Conservation (phyloP, 2,329 filamentous ascomycete species). For the Hypocrella siamensis region DNA sequence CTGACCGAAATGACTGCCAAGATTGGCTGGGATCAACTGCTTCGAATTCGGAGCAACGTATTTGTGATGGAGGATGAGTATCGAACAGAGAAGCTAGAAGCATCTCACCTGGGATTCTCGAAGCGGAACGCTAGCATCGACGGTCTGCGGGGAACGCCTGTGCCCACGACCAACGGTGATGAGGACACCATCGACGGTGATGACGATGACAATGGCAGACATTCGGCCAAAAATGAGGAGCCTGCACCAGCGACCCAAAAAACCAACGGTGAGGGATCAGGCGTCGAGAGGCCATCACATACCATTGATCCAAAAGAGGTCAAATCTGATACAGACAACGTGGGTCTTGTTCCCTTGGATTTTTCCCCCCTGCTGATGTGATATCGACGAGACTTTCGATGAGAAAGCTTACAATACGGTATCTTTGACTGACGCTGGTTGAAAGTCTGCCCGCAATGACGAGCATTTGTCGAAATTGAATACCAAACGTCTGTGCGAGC, state of each 20-base stretch:
- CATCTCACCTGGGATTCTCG: slow-evolving; percentile 25
- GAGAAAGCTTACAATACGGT: too few species aligned
- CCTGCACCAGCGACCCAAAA: slow-evolving; percentile 4
- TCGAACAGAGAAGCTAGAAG: slow-evolving; percentile 65
- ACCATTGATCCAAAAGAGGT: slow-evolving; percentile 63
- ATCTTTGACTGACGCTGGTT: slow-evolving; percentile 2
- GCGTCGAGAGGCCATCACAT: slow-evolving; percentile 64
- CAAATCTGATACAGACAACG: slow-evolving; percentile 60
- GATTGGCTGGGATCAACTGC: slow-evolving; percentile 92
- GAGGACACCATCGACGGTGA: slow-evolving; percentile 20
- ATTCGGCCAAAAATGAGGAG: neutral
- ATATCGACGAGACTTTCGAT: too few species aligned
- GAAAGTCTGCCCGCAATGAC: slow-evolving; percentile 46
- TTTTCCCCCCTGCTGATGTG: too few species aligned
- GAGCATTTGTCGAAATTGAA: slow-evolving; percentile 78
- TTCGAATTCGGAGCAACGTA: slow-evolving; percentile 89
- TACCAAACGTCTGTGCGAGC: slow-evolving; percentile 91
- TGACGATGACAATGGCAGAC: slow-evolving; percentile 13
- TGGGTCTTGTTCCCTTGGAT: slow-evolving; percentile 19
- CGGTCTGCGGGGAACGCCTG: slow-evolving; percentile 56
- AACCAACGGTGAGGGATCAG: slow-evolving; percentile 15
- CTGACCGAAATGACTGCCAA: slow-evolving; percentile 91
- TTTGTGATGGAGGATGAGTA: slow-evolving; percentile 99
- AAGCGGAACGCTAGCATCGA: slow-evolving; percentile 68
- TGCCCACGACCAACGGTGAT: slow-evolving; percentile 34